Conservation (phyloP, 1,284 basidiomycete genomes). For the Tetrapyrgos nigripes region DNA sequence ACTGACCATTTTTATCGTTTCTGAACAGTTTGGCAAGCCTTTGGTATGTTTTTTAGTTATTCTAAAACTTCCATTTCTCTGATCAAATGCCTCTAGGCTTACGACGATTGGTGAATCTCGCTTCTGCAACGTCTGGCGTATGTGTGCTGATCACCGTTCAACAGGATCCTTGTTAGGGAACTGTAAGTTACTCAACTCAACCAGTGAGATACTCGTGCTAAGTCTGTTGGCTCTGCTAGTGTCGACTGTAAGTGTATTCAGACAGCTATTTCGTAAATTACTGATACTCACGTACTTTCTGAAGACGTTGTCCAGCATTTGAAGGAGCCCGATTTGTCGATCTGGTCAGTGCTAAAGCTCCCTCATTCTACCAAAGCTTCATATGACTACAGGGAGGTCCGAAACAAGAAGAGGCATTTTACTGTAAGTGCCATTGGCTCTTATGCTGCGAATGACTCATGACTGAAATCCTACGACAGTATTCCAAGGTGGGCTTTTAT, state of each 20-base stretch:
- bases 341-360: not conserved
- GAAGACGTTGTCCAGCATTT: conserved; percentile 71
- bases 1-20: not conserved
- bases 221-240: conserved; percentile 38
- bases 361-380: not conserved
- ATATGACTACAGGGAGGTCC: conserved; percentile 72
- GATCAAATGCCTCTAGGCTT: conserved; percentile 15
- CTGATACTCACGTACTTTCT: not conserved
- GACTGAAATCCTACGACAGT: conserved; percentile 46
- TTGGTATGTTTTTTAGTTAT: conserved; percentile 40
- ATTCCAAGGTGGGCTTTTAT: conserved; percentile 73
- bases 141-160: conserved; percentile 2
- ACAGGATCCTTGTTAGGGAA: conserved; percentile 77
- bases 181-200: conserved; percentile 68
- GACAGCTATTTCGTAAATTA: not conserved
- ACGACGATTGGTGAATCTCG: conserved; percentile 43
- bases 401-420: conserved; percentile 84
- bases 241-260: conserved; percentile 73
- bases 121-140: not conserved
- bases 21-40: conserved; percentile 51
- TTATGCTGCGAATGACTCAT: not conserved
- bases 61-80: not conserved
- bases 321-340: conserved; percentile 70
- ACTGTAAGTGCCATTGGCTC: conserved; percentile 54
- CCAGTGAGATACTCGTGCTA: no score